Evolutionary conservation across 192 early-diverging fungal genomes (phyloP).

Genomic region (Backusella sp.): DNA sequence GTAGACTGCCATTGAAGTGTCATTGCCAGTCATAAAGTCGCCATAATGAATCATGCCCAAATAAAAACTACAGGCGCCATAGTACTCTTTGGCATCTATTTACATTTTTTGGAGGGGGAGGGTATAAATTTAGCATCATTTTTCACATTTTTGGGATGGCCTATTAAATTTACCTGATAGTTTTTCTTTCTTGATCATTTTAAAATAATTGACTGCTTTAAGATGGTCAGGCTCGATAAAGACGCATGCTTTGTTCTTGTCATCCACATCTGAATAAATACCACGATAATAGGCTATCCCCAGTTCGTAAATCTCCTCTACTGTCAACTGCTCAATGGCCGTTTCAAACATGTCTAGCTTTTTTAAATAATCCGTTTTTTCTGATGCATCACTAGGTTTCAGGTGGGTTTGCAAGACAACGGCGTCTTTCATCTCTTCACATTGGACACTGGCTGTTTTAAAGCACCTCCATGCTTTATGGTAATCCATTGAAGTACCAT

Average conservation of each 20-base stretch:
- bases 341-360: neutral
- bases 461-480: neutral
- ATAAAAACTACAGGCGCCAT: neutral
- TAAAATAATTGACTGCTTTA: neutral
- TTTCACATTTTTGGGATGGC: neutral
- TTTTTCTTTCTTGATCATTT: neutral
- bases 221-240: neutral
- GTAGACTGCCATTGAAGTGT: no score
- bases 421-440: neutral
- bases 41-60: neutral
- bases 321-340: neutral
- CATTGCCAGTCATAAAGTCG: no score
- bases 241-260: neutral
- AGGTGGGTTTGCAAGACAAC: neutral
- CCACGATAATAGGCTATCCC: neutral
- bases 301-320: neutral
- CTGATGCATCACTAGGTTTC: neutral
- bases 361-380: neutral
- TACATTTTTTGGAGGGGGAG: neutral
- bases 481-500: neutral
- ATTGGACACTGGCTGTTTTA: neutral
- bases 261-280: neutral
- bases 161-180: neutral
- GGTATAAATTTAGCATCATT: neutral
- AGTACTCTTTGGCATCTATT: neutral